phyloP scores from a whole-genome alignment of 75 land plant species.

The Sequoiadendron giganteum region DNA sequence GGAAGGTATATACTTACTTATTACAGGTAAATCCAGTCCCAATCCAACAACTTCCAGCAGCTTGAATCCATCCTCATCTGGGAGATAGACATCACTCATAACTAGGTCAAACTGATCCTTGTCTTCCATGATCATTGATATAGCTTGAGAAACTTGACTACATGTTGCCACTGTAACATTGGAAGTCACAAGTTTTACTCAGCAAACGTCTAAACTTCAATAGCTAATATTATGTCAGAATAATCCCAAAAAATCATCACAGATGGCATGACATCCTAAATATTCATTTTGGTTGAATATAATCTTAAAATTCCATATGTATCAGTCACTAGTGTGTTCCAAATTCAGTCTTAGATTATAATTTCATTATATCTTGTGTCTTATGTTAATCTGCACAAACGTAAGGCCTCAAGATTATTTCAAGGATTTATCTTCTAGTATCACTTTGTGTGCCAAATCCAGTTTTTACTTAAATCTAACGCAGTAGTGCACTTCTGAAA shows the following conservation, averaged over 20 bases:
- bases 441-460: neutral
- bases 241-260: neutral
- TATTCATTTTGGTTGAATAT: neutral
- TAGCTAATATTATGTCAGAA: neutral
- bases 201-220: neutral
- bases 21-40: constrained; percentile 48
- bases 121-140: constrained; percentile 13
- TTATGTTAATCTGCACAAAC: neutral
- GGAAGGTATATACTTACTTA: constrained; percentile 32
- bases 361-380: neutral
- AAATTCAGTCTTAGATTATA: neutral
- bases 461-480: neutral
- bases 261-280: neutral
- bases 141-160: constrained; percentile 19
- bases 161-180: constrained; percentile 29
- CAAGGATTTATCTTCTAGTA: neutral
- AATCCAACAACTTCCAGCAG: constrained; percentile 46
- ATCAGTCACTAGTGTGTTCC: neutral
- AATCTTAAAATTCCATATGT: neutral
- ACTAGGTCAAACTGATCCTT: constrained; percentile 23
- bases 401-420: neutral
- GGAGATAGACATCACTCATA: constrained; percentile 32
- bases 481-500: neutral
- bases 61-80: constrained; percentile 43
- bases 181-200: neutral